Percentiles rank a stretch among this genome's conserved stretches.
Conservation (phyloP, 495 filamentous ascomycete species). For the Aspergillus steynii region DNA sequence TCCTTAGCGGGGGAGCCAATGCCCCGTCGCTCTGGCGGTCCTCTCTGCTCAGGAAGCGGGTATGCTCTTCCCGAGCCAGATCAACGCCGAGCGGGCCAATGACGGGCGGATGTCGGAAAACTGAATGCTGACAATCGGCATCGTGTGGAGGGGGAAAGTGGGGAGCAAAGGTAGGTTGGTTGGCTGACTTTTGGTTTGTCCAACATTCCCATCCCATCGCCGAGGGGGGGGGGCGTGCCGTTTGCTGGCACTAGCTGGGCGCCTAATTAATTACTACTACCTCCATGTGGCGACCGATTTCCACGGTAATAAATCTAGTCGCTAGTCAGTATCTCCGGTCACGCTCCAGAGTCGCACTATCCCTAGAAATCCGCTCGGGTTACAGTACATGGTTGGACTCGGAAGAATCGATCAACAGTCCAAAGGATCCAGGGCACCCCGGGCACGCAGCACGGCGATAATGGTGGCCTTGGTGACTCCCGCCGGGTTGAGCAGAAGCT, state of each 20-base stretch:
- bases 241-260: conserved; percentile 1
- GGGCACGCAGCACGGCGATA: not conserved
- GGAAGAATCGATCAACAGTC: not conserved
- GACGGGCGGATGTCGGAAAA: not conserved
- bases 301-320: not conserved
- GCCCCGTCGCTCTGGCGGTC: not conserved
- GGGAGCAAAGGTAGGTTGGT: not conserved
- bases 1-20: too few species aligned
- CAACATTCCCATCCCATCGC: not conserved
- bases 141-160: not conserved
- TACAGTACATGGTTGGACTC: not conserved
- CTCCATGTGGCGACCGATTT: not conserved
- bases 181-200: not conserved
- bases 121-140: conserved; percentile 13
- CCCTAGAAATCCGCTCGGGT: not conserved
- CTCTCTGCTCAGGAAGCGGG: not conserved
- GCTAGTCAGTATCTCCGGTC: not conserved
- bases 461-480: not conserved
- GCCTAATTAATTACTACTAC: not conserved
- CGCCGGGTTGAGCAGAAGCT: conserved; percentile 5
- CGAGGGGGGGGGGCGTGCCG: not conserved
- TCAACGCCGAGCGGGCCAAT: conserved; percentile 2
- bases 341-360: not conserved
- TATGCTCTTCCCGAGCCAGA: not conserved
- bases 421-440: not conserved